Conservation (phyloP, 352 stramenopile genomes). For the Pythium utonaiense region DNA sequence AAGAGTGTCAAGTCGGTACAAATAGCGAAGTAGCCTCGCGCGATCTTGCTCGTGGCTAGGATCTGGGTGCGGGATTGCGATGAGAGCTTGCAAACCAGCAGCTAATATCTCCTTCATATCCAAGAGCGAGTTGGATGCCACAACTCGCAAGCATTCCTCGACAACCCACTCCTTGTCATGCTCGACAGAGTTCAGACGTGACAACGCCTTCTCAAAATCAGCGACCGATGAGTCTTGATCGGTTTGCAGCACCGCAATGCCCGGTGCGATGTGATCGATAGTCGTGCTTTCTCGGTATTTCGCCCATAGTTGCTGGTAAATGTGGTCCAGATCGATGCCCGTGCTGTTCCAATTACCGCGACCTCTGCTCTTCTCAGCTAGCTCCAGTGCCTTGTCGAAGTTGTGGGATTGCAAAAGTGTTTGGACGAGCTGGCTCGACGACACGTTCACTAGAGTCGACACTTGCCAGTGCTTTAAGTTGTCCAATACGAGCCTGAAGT, state of each 20-base stretch:
- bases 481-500: background rate
- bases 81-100: constrained; percentile 32
- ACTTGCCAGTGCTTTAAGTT: background rate
- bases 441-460: background rate
- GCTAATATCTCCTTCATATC: constrained; percentile 67
- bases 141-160: constrained; percentile 35
- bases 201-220: constrained; percentile 26
- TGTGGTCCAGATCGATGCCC: constrained; percentile 30
- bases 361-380: constrained; percentile 15
- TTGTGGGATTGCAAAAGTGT: constrained; percentile 30
- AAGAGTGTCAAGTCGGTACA: constrained; percentile 26
- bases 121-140: constrained; percentile 35
- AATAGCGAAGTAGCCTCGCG: constrained; percentile 12
- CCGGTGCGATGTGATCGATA: constrained; percentile 6
- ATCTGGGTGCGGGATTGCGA: background rate
- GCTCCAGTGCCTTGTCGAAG: constrained; percentile 38
- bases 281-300: constrained; percentile 27
- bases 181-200: constrained; percentile 36
- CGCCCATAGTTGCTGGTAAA: constrained; percentile 51
- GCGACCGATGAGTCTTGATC: background rate
- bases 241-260: constrained; percentile 3
- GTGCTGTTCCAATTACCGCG: background rate
- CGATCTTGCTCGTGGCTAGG: background rate
- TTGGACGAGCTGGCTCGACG: constrained; percentile 32
- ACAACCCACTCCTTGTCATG: constrained; percentile 48